Evolutionary conservation across 768 basidiomycete species (phyloP), one percentile per base, ranked within the genome.

Genomic region (Chalciporus sphaerocephalus): DNA sequence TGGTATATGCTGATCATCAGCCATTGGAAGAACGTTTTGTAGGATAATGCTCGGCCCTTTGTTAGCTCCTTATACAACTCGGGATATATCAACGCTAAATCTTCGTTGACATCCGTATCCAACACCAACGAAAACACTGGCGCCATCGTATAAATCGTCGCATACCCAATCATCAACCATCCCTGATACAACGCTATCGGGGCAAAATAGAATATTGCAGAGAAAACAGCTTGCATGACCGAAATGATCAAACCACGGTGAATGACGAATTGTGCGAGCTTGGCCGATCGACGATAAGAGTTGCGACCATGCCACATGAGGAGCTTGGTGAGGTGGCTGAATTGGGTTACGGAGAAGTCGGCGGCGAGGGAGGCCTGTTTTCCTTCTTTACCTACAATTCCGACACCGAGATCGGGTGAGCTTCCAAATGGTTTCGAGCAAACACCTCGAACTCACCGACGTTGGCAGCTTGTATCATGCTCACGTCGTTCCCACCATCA

Each of bases 391-490:
- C 96, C 96, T 15, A 98, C 96, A 53, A 99, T 98, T 17, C 96
- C 96, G 24, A 99, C 82, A 41, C 94, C 92, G 93, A 42, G 6
- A 38, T 3, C 1, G 21, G 7, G n/a, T 44, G 39, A 38, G 40
- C 34, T 18, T 33, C 35, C 1, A 18, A 17, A 20, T 23, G 15
- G n/a, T 34, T n/a, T 27, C 15, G 15, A 16, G 28, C 5, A 12
- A 34, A 8, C 11, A 20, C 4, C 13, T 38, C 17, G 3, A 23
- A 81, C 92, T 62, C 38, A 92, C 93, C 95, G 47, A 99, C 93
- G 58, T 98, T 92, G 2, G 96, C 96, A 1, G 96, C 96, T 60
- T 98, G 96, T 50, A 99, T 99, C 96, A 99, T 99, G 64, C 90
- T 92, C 51, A 99, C 96, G 62, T 99, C 96, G 64, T 99, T 99